Evolutionary conservation across 176 grass and related monocot species (phyloP), one percentile per base, ranked within the genome.

Genomic region (Cocos nucifera): DNA sequence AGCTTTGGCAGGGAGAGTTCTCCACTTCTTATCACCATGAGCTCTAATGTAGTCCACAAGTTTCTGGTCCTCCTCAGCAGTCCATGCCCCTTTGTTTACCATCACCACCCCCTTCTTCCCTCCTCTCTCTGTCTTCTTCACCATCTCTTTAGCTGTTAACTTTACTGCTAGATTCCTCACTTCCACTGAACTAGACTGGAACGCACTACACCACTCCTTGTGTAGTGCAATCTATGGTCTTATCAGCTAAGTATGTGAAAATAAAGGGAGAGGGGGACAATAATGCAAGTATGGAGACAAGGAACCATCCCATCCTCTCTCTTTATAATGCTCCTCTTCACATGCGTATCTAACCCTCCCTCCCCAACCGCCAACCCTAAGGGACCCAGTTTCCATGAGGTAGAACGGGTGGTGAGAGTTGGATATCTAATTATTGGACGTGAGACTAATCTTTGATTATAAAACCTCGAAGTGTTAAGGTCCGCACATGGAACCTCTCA

Each of bases 21-120:
- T 73, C 79, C 79, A 82, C 19, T 76, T 82, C 5, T 51, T 70
- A 25, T 82, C 79, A 8, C 79, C 79, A 53, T 82, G 66, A n/a
- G 59, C 4, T 17, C 26, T 65, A 15, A 82, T 72, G 52, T 71
- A 76, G 14, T 82, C 66, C 53, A 65, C 35, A 19, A 82, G 66
- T 65, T 69, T 76, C 16, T 71, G 48, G 53, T 82, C 79, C 49
- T 82, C 79, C 25, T 71, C 79, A 4, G 57, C 48, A 27, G 72
- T 82, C 79, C 79, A 82, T 28, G 66, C 64, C 4, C 79, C 79
- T 76, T 58, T 65, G 56, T 82, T 81, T 39, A 75, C 29, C 53
- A 24, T 50, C 14, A 18, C 39, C 50, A 19, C 63, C 51, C 25
- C 68, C 26, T 78, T 58, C 17, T 6, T n/a, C 18, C 15, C 26